phyloP scores from a whole-genome alignment of 768 basidiomycete species.

The Hebeloma cylindrosporum region DNA sequence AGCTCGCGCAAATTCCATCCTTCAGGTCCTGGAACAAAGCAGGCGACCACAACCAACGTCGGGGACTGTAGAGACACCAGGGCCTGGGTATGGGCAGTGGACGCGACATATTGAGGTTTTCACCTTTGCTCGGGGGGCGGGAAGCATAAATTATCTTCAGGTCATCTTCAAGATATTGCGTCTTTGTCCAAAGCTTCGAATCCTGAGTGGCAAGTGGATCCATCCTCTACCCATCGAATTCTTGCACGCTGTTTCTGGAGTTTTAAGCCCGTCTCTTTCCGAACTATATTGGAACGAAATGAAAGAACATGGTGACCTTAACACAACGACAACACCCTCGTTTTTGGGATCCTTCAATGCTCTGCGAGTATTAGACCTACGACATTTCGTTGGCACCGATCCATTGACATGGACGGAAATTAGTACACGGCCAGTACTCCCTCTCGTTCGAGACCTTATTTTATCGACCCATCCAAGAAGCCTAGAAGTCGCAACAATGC shows the following conservation, averaged over 20 bases:
- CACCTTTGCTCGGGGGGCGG: slow-evolving; percentile 43
- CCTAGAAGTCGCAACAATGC: slow-evolving; percentile 36
- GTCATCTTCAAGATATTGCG: slow-evolving; percentile 44
- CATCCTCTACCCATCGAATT: slow-evolving; percentile 44
- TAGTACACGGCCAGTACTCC: slow-evolving; percentile 32
- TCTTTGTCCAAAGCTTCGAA: slow-evolving; percentile 44
- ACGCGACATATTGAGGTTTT: slow-evolving; percentile 49
- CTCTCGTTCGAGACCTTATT: slow-evolving; percentile 43
- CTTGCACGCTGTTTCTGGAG: slow-evolving; percentile 37
- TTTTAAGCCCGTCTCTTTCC: slow-evolving; percentile 42
- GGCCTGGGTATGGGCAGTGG: slow-evolving; percentile 42
- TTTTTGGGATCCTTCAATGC: slow-evolving; percentile 42
- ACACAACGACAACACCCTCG: slow-evolving; percentile 29
- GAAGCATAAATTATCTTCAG: slow-evolving; percentile 38
- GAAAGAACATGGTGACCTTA: slow-evolving; percentile 15
- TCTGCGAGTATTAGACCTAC: slow-evolving; percentile 47
- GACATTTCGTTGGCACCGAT: slow-evolving; percentile 36
- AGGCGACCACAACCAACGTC: slow-evolving; percentile 10
- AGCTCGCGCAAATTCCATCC: slow-evolving; percentile 37
- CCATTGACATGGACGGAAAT: slow-evolving; percentile 15
- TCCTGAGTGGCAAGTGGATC: slow-evolving; percentile 49
- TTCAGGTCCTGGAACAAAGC: slow-evolving; percentile 35
- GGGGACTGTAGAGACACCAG: slow-evolving; percentile 2
- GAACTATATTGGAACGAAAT: slow-evolving; percentile 47
- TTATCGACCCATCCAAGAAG: slow-evolving; percentile 40